These are phyloP conservation scores for Fusarium penzigii DNA, from an alignment of 2,329 filamentous ascomycete genomes.

Conservation along the genomic window DNA sequence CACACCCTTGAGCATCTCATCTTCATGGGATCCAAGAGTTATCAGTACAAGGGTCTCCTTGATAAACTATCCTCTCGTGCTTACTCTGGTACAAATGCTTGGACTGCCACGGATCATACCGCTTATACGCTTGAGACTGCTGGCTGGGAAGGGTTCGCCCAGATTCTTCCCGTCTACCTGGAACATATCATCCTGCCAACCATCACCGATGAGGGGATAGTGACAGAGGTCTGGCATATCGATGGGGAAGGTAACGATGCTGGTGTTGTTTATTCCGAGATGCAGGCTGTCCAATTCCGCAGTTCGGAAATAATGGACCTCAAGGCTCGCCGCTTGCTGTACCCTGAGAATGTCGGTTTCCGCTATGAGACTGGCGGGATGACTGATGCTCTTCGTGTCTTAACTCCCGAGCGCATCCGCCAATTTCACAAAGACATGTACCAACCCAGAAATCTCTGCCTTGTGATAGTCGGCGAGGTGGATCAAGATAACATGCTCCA, in stretches of 20 bases:
- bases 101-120: constrained; percentile 95
- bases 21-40: constrained; percentile 91
- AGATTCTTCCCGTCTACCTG: constrained; percentile 91
- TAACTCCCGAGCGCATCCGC: constrained; percentile 89
- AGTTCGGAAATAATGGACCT: constrained; percentile 86
- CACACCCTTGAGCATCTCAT: constrained; percentile 82
- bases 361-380: constrained; percentile 98
- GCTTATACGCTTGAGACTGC: constrained; percentile 94
- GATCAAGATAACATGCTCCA: constrained; percentile 78
- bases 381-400: constrained; percentile 84
- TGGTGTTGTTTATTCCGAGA: constrained; percentile 96
- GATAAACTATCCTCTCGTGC: constrained; percentile 92
- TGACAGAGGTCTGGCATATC: constrained; percentile 95
- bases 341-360: constrained; percentile 88
- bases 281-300: constrained; percentile 92
- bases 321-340: constrained; percentile 75
- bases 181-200: constrained; percentile 93
- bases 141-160: constrained; percentile 94
- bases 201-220: constrained; percentile 87
- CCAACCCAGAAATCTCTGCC: constrained; percentile 90
- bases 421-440: constrained; percentile 97
- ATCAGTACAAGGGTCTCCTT: constrained; percentile 91
- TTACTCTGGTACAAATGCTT: constrained; percentile 94
- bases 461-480: constrained; percentile 90
- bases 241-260: constrained; percentile 94